Base-by-base conservation (phyloP, 768 basidiomycete species). In the Leucogyrophana mollusca region DNA sequence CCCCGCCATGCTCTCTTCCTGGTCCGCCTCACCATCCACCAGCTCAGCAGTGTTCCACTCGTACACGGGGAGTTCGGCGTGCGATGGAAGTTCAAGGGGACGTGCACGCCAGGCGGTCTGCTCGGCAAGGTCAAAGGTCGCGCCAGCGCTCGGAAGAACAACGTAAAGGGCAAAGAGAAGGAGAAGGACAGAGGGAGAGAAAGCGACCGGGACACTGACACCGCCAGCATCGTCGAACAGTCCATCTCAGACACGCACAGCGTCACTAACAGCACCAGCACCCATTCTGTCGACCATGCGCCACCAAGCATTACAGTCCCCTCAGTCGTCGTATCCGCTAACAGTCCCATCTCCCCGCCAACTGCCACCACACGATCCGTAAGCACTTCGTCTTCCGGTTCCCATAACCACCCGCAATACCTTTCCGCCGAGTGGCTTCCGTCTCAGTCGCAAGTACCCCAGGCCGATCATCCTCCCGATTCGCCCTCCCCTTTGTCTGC, bases 11-110 rank as follows among this genome's bases (percentile, higher is more conserved):
- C 85, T 3, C 73, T 78, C 41, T 89, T 90, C 65, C 76, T 78
- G 44, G 78, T 80, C 22, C 70, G 71, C 9, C 57, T 90, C 34
- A 68, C 71, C 16, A 71, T 89, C 32, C 83, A 88, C 65, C 78
- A 87, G 53, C 74, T 90, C 17, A 73, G 77, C 16, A 84, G 79
- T 53, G 82, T 90, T 0, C 88, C 88, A 0, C 78, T 88, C 47
- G 78, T 88, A 25, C 68, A 71, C 34, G 87, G 87, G 51, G 77
- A 86, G 57, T 88, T 89, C 57, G 80, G 72, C 16, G 76, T 84
- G 4, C 70, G 74, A 17, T 89, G 88, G 86, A 83, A 80, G 63
- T 78, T 89, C 65, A 85, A 81, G 70, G 74, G 80, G 52, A 74
- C 72, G 24, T 68, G 66, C 30, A 62, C 73, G 3, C 61, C 65